Base-by-base conservation (phyloP, 495 filamentous ascomycete species). In the Trypethelium eluteriae region DNA sequence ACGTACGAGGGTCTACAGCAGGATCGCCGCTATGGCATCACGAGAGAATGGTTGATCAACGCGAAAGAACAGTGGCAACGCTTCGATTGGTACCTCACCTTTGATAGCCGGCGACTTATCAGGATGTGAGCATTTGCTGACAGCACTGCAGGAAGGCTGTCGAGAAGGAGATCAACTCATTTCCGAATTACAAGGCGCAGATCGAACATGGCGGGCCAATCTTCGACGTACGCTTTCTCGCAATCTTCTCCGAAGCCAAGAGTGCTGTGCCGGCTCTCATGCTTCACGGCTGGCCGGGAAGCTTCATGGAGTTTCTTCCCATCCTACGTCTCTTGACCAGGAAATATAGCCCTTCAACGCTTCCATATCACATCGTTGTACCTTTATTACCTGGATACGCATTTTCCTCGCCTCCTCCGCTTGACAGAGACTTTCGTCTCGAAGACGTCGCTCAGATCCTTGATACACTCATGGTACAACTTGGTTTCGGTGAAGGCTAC, bases 341-440 rank as follows among this genome's bases (percentile, higher is more conserved):
- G 0, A 81, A 84, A 69, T 88, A 84, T 73, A 79, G 77, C 0
- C 80, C 85, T 0, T 71, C 77, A 32, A 82, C 79, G 7, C 76
- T 87, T 9, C 86, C 87, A 0, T 90, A 85, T 71, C 86, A 90
- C 65, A 67, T 90, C 64, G 81, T 90, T 64, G 81, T 88, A 0
- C 87, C 88, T 0, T 86, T 82, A 0, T 73, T 89, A 7, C 85
- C 88, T 0, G 87, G 85, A 4, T 90, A 84, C 68, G 77, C 79
- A 1, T 84, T 86, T 62, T 89, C 86, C 0, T 80, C 80, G 7
- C 74, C 79, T 0, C 79, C 81, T 11, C 81, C 83, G 0, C 62
- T 84, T 6, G 76, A 84, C 59, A 72, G 70, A 5, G 76, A 88
- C 64, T 83, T 83, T 64, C 73, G 56, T 7, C 71, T 77, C 2